A percentile compares a stretch with the other conserved stretches of the same genome.
Conservation (phyloP, 2,329 filamentous ascomycete genomes). For the Nannizziopsis barbatae region DNA sequence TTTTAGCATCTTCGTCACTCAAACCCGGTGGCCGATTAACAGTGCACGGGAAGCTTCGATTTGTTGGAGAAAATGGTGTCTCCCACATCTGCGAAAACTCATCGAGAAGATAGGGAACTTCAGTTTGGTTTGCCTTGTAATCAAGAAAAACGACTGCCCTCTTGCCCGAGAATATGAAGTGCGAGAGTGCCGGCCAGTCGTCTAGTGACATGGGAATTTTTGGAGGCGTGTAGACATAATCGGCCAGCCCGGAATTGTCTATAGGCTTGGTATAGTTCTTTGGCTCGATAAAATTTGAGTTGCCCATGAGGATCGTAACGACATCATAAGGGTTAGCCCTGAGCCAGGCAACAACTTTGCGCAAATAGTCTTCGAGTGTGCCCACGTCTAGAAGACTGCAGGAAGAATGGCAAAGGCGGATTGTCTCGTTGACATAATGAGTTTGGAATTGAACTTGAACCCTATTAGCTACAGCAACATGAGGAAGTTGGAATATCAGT, state of each 20-base stretch:
- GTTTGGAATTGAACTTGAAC: conserved; percentile 48
- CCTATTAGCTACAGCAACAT: neutral
- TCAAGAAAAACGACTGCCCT: conserved; percentile 74
- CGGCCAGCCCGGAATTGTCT: conserved; percentile 56
- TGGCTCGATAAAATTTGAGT: conserved; percentile 62
- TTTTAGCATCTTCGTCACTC: conserved; percentile 40
- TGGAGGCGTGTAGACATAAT: conserved; percentile 63
- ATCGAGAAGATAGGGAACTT: conserved; percentile 73
- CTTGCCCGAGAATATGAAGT: conserved; percentile 60
- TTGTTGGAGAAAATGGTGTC: conserved; percentile 67
- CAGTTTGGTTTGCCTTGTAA: conserved; percentile 67
- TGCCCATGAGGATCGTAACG: conserved; percentile 74
- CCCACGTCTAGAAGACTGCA: conserved; percentile 76
- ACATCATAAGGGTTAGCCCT: conserved; percentile 70
- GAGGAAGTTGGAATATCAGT: neutral
- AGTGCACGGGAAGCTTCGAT: conserved; percentile 62
- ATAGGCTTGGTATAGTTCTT: conserved; percentile 57
- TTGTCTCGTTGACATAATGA: conserved; percentile 44
- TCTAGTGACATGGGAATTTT: conserved; percentile 57
- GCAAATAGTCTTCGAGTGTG: conserved; percentile 62
- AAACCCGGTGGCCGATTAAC: conserved; percentile 65
- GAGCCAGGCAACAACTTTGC: conserved; percentile 61
- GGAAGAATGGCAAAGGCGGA: conserved; percentile 75
- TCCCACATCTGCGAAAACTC: conserved; percentile 86
- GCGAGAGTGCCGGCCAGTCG: conserved; percentile 73